Conservation (phyloP, 148 eudicot genomes). For the Gaultheria prostrata region DNA sequence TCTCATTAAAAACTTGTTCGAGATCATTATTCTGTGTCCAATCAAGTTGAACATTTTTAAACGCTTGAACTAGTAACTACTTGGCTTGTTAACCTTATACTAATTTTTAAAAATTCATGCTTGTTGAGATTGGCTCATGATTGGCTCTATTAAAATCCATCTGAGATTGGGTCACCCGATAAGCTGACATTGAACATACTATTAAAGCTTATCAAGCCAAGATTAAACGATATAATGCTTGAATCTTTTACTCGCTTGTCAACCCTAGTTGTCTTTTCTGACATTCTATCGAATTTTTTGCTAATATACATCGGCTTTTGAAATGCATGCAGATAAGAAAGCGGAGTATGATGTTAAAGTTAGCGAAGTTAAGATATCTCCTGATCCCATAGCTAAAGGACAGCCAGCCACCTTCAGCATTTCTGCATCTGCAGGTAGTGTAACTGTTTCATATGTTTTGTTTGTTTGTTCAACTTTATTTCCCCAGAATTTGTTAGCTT, state of each 20-base stretch:
- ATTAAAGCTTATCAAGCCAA: neutral
- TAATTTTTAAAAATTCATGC: neutral
- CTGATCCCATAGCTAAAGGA: slow-evolving; percentile 59
- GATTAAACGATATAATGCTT: neutral
- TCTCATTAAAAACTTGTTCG: neutral
- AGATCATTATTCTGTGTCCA: neutral
- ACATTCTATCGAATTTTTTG: neutral
- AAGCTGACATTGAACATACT: neutral
- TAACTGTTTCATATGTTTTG: neutral
- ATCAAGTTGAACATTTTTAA: neutral
- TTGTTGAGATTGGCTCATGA: neutral
- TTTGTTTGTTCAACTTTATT: neutral
- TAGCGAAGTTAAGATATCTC: slow-evolving; percentile 54
- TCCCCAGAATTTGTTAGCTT: neutral
- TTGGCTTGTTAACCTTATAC: neutral
- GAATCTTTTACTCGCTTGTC: neutral
- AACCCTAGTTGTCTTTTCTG: neutral
- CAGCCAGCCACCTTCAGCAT: slow-evolving; percentile 47
- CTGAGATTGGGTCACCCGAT: neutral
- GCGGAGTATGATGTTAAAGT: slow-evolving; percentile 55
- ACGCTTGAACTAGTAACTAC: neutral
- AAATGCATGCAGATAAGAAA: slow-evolving; percentile 46
- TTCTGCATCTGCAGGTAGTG: slow-evolving; percentile 49
- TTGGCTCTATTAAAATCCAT: neutral
- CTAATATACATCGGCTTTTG: slow-evolving; percentile 4